A percentile compares a stretch with the other conserved stretches of the same genome.
Conservation (phyloP, 192 early-diverging fungal genomes). For the Coemansia sp. region DNA sequence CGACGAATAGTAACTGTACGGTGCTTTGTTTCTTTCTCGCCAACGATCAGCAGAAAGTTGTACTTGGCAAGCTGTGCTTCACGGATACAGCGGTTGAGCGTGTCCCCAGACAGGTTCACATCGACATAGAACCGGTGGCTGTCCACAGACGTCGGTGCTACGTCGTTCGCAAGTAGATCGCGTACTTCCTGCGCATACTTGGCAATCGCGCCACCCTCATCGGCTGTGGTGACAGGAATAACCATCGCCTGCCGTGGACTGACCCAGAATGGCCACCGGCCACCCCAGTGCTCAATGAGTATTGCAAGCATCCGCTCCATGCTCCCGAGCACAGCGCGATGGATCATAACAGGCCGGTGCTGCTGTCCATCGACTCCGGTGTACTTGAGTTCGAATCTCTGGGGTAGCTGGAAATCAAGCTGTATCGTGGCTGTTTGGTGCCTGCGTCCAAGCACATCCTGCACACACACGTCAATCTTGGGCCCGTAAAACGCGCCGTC, state of each 20-base stretch:
- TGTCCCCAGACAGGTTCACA: slow-evolving; percentile 64
- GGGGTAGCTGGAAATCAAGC: slow-evolving; percentile 92
- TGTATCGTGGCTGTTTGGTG: slow-evolving; percentile 97
- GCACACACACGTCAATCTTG: slow-evolving; percentile 89
- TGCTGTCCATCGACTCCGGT: slow-evolving; percentile 62
- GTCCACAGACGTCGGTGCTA: slow-evolving; percentile 47
- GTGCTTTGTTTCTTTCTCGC: slow-evolving; percentile 72
- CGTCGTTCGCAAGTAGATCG: slow-evolving; percentile 34
- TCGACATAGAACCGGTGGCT: slow-evolving; percentile 78
- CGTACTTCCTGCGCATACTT: slow-evolving; percentile 70
- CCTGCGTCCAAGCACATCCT: slow-evolving; percentile 74
- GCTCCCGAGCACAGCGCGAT: slow-evolving; percentile 85
- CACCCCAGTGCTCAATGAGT: slow-evolving; percentile 86
- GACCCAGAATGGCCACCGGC: slow-evolving; percentile 95
- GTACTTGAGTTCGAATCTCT: slow-evolving; percentile 79
- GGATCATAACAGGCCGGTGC: slow-evolving; percentile 89
- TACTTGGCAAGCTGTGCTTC: slow-evolving; percentile 81
- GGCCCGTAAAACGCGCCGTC: slow-evolving; percentile 98
- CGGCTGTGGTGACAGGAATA: slow-evolving; percentile 60
- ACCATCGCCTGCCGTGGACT: slow-evolving; percentile 87
- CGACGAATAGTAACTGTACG: slow-evolving; percentile 73
- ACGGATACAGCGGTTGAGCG: slow-evolving; percentile 75
- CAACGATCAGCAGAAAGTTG: slow-evolving; percentile 85
- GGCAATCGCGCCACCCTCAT: slow-evolving; percentile 52
- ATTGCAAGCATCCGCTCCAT: slow-evolving; percentile 97